These are phyloP conservation scores for Smallanthus sonchifolius DNA, from an alignment of 129 eudicot genomes.

Conservation along the genomic window DNA sequence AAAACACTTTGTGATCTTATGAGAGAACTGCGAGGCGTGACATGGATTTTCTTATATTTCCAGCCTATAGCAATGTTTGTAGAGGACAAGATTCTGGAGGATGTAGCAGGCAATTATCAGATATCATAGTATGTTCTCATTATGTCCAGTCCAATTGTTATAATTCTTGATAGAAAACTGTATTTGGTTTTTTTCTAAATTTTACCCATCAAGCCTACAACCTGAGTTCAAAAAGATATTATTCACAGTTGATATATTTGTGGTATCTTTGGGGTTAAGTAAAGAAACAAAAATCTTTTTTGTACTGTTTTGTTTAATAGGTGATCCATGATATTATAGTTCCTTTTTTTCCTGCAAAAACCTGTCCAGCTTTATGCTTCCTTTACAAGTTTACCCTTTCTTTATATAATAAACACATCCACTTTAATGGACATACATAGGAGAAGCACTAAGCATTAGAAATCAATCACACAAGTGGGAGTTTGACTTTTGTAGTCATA, in stretches of 20 bases:
- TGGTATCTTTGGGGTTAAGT: neutral
- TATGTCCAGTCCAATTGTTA: conserved; percentile 5
- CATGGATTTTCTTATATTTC: conserved; percentile 80
- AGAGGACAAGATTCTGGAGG: conserved; percentile 74
- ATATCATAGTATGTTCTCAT: neutral
- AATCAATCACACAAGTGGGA: conserved; percentile 20
- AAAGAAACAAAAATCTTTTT: neutral
- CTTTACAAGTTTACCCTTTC: conserved; percentile 13
- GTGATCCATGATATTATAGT: neutral
- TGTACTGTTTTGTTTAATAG: neutral
- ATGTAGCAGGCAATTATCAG: conserved; percentile 60
- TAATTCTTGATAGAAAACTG: conserved; percentile 7
- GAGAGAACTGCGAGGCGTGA: conserved; percentile 58
- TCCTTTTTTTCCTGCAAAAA: neutral
- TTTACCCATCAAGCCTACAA: conserved; percentile 18
- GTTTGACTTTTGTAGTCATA: conserved; percentile 31
- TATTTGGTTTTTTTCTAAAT: conserved; percentile 9
- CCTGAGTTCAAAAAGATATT: neutral
- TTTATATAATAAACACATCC: neutral
- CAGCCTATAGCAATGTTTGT: conserved; percentile 82
- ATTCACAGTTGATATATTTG: neutral
- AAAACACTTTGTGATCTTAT: neutral
- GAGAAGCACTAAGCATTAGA: conserved; percentile 22
- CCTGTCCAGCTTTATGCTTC: neutral
- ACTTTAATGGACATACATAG: conserved; percentile 19